These are phyloP conservation scores for Elaeis oleifera DNA, from an alignment of 202 grass and related monocot species.

Conservation along the genomic window DNA sequence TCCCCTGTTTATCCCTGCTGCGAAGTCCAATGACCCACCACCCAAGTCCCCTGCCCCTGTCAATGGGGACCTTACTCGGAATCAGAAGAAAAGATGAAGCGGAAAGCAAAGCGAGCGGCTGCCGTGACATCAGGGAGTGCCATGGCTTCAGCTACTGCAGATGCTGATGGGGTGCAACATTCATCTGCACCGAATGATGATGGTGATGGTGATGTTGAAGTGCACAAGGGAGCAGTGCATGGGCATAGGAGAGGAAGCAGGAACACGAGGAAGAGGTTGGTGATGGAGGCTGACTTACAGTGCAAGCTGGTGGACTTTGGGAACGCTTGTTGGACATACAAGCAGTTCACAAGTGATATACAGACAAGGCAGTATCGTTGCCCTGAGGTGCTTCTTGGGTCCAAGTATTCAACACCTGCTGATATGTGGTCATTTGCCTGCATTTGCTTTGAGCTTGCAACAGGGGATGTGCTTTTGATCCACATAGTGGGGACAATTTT, in stretches of 20 bases:
- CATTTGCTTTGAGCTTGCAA: constrained; percentile 92
- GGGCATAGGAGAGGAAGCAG: constrained; percentile 54
- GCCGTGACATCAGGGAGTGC: constrained; percentile 45
- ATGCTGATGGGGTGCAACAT: constrained; percentile 39
- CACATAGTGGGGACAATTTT: constrained; percentile 90
- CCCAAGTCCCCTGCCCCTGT: constrained; percentile 26
- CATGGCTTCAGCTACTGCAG: constrained; percentile 27
- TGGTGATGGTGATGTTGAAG: constrained; percentile 37
- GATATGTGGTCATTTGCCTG: constrained; percentile 97
- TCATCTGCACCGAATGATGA: constrained; percentile 37
- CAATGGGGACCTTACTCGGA: constrained; percentile 62
- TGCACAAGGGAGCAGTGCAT: constrained; percentile 21
- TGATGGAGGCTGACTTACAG: constrained; percentile 66
- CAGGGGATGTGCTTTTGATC: constrained; percentile 96
- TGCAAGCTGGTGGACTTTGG: constrained; percentile 99
- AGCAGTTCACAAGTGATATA: constrained; percentile 94
- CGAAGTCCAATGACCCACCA: constrained; percentile 31
- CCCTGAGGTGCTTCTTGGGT: constrained; percentile 94
- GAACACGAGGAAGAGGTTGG: constrained; percentile 57
- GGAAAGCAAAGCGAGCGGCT: constrained; percentile 66
- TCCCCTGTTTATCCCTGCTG: constrained; percentile 40
- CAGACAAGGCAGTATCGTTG: constrained; percentile 97
- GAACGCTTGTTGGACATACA: constrained; percentile 99
- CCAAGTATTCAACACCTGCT: constrained; percentile 87
- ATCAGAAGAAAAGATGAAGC: constrained; percentile 97